Evolutionary conservation across 116 monocot genomes (phyloP).

Genomic region (Iris pallida): DNA sequence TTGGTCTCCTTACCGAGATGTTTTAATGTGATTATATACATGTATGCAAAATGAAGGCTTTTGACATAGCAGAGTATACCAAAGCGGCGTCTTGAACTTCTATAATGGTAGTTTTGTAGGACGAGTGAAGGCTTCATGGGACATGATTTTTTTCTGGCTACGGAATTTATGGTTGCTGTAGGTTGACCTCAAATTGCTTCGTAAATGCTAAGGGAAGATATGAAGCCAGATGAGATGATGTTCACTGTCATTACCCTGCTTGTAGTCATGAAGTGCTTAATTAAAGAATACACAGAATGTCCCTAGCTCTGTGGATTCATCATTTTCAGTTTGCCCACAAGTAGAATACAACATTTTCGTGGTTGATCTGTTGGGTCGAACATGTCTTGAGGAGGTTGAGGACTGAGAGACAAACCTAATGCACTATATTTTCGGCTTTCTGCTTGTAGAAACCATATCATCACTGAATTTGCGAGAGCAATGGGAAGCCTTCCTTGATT

Average conservation of each 20-base stretch:
- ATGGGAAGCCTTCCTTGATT: background rate
- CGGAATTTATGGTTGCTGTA: background rate
- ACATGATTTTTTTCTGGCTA: background rate
- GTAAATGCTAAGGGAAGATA: background rate
- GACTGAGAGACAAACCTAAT: background rate
- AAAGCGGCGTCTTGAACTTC: background rate
- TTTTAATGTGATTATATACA: background rate
- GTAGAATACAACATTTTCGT: background rate
- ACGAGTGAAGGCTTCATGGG: background rate
- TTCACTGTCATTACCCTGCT: background rate
- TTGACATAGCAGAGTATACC: background rate
- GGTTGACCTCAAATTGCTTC: background rate
- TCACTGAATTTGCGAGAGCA: background rate
- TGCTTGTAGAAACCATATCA: background rate
- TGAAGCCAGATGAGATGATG: background rate
- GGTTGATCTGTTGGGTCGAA: background rate
- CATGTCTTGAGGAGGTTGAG: background rate
- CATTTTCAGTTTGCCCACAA: background rate
- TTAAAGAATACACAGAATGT: background rate
- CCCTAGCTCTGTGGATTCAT: background rate
- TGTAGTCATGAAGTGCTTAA: background rate
- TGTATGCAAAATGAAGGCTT: background rate
- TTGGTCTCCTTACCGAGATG: background rate
- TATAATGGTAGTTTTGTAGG: background rate
- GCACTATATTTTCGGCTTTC: background rate